Conservation (phyloP, 768 basidiomycete genomes). For the Tylopilus rubrobrunneus region DNA sequence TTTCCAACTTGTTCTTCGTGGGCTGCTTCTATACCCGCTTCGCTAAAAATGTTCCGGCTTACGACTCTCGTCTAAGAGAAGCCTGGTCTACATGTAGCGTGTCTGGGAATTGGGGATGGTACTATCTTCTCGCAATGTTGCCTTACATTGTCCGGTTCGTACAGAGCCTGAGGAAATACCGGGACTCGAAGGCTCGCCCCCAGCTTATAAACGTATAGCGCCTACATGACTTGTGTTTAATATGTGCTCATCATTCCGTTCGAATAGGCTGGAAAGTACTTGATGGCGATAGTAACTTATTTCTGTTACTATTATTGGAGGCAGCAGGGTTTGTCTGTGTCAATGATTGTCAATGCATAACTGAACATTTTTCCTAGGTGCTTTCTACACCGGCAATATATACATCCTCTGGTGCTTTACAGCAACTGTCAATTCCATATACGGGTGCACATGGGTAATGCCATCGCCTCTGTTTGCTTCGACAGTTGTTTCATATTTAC, state of each 20-base stretch:
- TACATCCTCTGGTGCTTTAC: conserved; percentile 72
- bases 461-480: background rate
- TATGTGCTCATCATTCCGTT: background rate
- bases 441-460: conserved; percentile 74
- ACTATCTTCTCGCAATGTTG: conserved; percentile 55
- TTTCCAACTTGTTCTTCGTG: conserved; percentile 71
- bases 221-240: background rate
- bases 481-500: background rate
- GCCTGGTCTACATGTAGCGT: conserved; percentile 42
- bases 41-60: conserved; percentile 1
- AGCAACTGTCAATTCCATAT: conserved; percentile 60
- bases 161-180: conserved; percentile 85
- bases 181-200: conserved; percentile 64
- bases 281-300: conserved; percentile 57
- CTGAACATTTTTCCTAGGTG: conserved; percentile 21
- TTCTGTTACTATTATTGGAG: conserved; percentile 79
- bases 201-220: conserved; percentile 83
- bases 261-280: conserved; percentile 80
- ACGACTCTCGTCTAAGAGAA: conserved; percentile 36
- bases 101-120: conserved; percentile 53
- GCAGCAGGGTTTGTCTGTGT: conserved; percentile 43
- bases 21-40: conserved; percentile 61
- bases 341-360: background rate
- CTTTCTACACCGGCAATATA: conserved; percentile 37
- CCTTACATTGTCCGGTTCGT: conserved; percentile 76